Percentiles rank a stretch among this genome's conserved stretches.
Evolutionary conservation across 2,329 filamentous ascomycete species (phyloP).

Genomic region (Phaeophleospora eucalypticola): DNA sequence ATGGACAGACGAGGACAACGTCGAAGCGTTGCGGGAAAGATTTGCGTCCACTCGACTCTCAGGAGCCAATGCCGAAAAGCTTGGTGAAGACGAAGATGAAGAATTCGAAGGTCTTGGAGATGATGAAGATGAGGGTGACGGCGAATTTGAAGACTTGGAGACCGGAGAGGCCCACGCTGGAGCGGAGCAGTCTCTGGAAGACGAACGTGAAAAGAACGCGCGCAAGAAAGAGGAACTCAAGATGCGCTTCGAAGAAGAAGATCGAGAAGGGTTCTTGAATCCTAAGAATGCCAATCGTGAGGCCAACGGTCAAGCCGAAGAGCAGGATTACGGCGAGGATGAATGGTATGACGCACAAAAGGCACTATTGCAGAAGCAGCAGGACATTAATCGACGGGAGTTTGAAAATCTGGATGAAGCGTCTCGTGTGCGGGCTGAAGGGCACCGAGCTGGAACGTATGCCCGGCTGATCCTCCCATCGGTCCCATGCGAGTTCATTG

Average conservation of each 20-base stretch:
- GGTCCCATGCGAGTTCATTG: constrained; percentile 86
- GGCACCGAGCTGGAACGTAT: constrained; percentile 87
- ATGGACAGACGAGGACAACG: constrained; percentile 75
- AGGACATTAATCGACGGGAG: constrained; percentile 93
- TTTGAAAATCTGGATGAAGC: constrained; percentile 82
- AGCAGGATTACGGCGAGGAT: constrained; percentile 87
- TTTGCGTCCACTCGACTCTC: constrained; percentile 69
- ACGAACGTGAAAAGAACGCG: constrained; percentile 86
- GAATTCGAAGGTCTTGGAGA: constrained; percentile 47
- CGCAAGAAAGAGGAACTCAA: constrained; percentile 91
- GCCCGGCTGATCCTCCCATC: constrained; percentile 84
- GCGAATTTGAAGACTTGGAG: constrained; percentile 81
- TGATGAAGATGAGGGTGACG: constrained; percentile 66
- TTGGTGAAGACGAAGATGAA: constrained; percentile 51
- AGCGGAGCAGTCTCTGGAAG: constrained; percentile 26
- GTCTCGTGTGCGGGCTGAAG: constrained; percentile 80
- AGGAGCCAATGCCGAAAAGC: constrained; percentile 43
- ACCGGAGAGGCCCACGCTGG: constrained; percentile 58
- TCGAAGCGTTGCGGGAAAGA: constrained; percentile 67
- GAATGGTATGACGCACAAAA: constrained; percentile 99
- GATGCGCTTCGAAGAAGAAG: constrained; percentile 92
- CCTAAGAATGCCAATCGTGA: constrained; percentile 74
- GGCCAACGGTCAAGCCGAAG: constrained; percentile 59
- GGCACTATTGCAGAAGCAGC: constrained; percentile 87
- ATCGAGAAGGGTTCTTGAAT: constrained; percentile 90